Evolutionary conservation across 345 rosid genomes (phyloP), one percentile per base, ranked within the genome.

Genomic region (Euclidium syriacum): DNA sequence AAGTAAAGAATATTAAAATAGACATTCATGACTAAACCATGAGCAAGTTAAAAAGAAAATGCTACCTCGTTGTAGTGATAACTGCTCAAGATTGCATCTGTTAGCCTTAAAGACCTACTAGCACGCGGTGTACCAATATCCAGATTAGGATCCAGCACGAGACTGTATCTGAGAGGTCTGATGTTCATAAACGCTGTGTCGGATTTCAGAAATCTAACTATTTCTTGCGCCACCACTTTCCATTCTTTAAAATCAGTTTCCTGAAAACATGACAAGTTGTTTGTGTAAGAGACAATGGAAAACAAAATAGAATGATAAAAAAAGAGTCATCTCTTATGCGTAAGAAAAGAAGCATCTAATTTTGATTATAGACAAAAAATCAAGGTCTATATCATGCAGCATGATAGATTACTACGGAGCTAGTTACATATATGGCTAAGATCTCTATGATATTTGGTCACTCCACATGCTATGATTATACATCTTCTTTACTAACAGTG

Each of bases 201-300:
- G 75, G 89, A 94, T 80, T 89, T 92, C 77, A 92, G 82, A 81
- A 89, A 87, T 73, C 96, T 85, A 77, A 78, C 84, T 65, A 89
- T 81, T 75, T 92, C 98, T 73, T 87, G 95, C 65, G 82, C 89
- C 87, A 85, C 91, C 79, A 89, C 84, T 90, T 89, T 89, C 98
- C 96, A 87, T 78, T 92, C 95, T 82, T 83, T 89, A 78, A 92
- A 86, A 62, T 92, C 98, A 34, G 85, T 76, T 68, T 92, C 98
- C 98, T 92, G 94, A 80, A 30, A 41, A 57, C 71, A 64, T 18
- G 17, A 25, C 56, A 57, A 39, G 25, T 10, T 55, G 53, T 58
- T 43, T 41, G 22, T 15, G 26, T 11, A 16, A 10, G 19, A 29
- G 52, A 46, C 4, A 1, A 19, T n/a, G 19, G 10, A 18, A 49